phyloP scores from a whole-genome alignment of 805 yeast genomes.

The Saccharomycopsis sp. region DNA sequence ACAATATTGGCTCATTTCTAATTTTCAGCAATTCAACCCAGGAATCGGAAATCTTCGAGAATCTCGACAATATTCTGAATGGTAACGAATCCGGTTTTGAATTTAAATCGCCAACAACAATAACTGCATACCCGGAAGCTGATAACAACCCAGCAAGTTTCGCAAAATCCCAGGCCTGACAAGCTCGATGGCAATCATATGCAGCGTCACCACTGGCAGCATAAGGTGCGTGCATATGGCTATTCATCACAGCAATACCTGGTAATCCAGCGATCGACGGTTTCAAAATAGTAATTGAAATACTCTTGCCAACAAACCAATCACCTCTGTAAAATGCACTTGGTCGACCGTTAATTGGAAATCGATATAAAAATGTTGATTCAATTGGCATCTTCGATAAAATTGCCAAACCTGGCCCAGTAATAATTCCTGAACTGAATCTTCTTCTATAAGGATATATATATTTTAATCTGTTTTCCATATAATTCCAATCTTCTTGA shows the following conservation, averaged over 20 bases:
- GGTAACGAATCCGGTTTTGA: slow-evolving; percentile 84
- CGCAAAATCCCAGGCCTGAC: slow-evolving; percentile 96
- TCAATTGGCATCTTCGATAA: slow-evolving; percentile 79
- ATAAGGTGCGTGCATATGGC: slow-evolving; percentile 98
- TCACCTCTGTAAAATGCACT: slow-evolving; percentile 92
- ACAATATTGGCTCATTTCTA: slow-evolving; percentile 8
- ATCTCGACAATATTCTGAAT: slow-evolving; percentile 59
- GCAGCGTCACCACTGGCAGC: slow-evolving; percentile 77
- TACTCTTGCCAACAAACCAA: slow-evolving; percentile 93
- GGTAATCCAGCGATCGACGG: slow-evolving; percentile 40
- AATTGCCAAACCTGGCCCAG: slow-evolving; percentile 91
- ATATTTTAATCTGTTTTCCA: slow-evolving; percentile 38
- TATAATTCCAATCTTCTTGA: slow-evolving; percentile 69
- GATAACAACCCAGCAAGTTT: slow-evolving; percentile 52
- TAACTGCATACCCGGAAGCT: slow-evolving; percentile 73
- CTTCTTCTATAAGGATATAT: slow-evolving; percentile 58
- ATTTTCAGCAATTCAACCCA: slow-evolving; percentile 55
- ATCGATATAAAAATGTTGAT: slow-evolving; percentile 70
- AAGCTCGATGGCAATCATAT: slow-evolving; percentile 81
- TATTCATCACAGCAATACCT: slow-evolving; percentile 73
- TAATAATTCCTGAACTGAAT: slow-evolving; percentile 74
- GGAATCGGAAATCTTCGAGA: slow-evolving; percentile 68
- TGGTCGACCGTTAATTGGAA: slow-evolving; percentile 91
- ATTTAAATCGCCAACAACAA: slow-evolving; percentile 91
- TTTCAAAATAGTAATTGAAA: slow-evolving; percentile 63